phyloP scores from a whole-genome alignment of 306 rosid species.

The Corylus avellana region DNA sequence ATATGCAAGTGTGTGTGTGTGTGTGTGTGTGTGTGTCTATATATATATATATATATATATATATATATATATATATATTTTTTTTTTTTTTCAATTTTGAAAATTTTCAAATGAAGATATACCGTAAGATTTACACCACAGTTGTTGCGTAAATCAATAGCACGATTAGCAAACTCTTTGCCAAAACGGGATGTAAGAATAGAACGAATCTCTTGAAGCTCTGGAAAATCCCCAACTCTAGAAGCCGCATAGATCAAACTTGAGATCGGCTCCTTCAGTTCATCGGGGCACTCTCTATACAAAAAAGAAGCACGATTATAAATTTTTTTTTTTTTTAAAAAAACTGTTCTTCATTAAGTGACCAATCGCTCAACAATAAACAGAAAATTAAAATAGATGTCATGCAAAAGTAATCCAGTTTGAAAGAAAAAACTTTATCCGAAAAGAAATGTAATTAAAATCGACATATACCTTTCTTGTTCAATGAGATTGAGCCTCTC shows the following conservation, averaged over 20 bases:
- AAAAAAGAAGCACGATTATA: not conserved
- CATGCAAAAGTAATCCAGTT: not conserved
- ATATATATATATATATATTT: too few species aligned
- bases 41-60: too few species aligned
- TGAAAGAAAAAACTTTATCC: too few species aligned
- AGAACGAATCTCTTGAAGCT: slow-evolving; percentile 77
- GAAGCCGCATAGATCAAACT: slow-evolving; percentile 74
- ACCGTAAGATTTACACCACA: slow-evolving; percentile 72
- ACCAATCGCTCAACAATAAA: not conserved
- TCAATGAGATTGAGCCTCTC: slow-evolving; percentile 82
- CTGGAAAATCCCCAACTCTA: slow-evolving; percentile 96
- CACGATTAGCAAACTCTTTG: slow-evolving; percentile 65
- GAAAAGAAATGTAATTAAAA: too few species aligned
- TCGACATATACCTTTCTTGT: slow-evolving; percentile 55
- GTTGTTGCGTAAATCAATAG: slow-evolving; percentile 70
- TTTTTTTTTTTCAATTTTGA: too few species aligned
- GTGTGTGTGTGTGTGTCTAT: too few species aligned
- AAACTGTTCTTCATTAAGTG: too few species aligned
- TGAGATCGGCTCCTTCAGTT: slow-evolving; percentile 70
- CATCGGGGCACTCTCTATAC: slow-evolving; percentile 75
- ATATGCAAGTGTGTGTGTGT: not conserved
- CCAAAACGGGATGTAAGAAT: slow-evolving; percentile 66
- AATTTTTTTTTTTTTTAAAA: too few species aligned
- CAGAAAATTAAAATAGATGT: not conserved
- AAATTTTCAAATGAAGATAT: not conserved